Percentiles rank a stretch among this genome's conserved stretches.
phyloP scores from a whole-genome alignment of 1,284 basidiomycete species.

The Pseudozyma tsukubaensis region DNA sequence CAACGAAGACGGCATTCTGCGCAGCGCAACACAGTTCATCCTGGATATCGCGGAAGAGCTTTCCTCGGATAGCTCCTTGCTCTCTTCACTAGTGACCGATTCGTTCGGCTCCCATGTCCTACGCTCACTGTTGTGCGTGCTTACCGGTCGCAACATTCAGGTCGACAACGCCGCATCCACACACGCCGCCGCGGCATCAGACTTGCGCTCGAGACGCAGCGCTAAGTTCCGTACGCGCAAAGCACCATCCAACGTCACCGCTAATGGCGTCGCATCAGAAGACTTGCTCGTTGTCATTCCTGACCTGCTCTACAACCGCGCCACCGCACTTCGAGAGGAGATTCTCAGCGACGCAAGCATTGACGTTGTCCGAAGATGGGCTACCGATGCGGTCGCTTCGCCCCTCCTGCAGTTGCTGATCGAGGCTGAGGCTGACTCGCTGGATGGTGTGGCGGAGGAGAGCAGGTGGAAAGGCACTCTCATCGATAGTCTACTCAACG shows the following conservation, averaged over 20 bases:
- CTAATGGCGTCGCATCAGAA: not conserved
- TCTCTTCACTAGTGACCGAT: conserved; percentile 45
- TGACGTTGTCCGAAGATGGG: conserved; percentile 35
- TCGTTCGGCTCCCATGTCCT: conserved; percentile 61
- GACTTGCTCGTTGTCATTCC: conserved; percentile 36
- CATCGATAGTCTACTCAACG: conserved; percentile 52
- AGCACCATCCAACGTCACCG: conserved; percentile 23
- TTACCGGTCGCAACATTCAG: conserved; percentile 55
- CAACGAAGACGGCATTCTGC: conserved; percentile 53
- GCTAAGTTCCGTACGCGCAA: conserved; percentile 60
- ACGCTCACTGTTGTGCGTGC: conserved; percentile 55
- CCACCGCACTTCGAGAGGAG: conserved; percentile 15
- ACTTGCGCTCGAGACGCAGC: conserved; percentile 55
- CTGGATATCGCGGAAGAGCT: conserved; percentile 53
- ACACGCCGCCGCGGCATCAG: conserved; percentile 13
- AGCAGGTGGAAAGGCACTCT: conserved; percentile 32
- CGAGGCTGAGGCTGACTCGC: conserved; percentile 31
- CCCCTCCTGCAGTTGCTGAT: conserved; percentile 61
- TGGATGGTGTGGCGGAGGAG: conserved; percentile 29
- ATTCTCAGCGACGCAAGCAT: conserved; percentile 18
- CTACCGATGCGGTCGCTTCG: conserved; percentile 52
- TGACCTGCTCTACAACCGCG: conserved; percentile 29
- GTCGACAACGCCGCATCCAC: conserved; percentile 12
- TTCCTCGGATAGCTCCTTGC: conserved; percentile 12
- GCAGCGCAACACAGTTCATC: conserved; percentile 50